Evolutionary conservation across 164 flowering plant species (phyloP), one percentile per base, ranked within the genome.

Genomic region (Buxus sempervirens): DNA sequence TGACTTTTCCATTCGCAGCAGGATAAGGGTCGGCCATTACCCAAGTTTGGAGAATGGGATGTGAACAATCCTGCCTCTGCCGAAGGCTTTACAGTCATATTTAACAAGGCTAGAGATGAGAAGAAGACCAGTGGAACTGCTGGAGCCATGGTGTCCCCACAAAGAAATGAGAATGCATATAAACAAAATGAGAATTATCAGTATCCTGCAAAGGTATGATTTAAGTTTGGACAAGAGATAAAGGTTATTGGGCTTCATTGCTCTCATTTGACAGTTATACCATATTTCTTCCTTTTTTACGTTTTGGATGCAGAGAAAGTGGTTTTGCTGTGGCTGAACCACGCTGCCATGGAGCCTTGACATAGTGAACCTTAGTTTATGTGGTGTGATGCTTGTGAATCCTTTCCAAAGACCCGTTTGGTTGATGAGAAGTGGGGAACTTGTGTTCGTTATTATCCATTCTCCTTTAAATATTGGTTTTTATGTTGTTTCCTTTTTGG

Each of bases 21-120:
- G 80, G 85, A 79, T 36, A 81, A 58, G 74, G 88, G 84, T 38
- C 69, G 77, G 48, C 84, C 90, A 19, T 76, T 89, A 74, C 94
- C 94, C 9, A 89, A 87, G 70, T 89, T 89, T 64, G 94, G 94
- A 0, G 91, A 89, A 61, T 87, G 94, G 94, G 94, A 89, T 76
- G 91, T 87, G 26, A 89, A 85, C 58, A 83, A 89, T 70, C 94
- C 91, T 15, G 90, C 89, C n/a, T 80, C 89, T 8, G 89, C 90
- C 3, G 90, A 82, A 68, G 89, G 91, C 28, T 87, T 84, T 59
- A 87, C 94, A 0, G 89, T 89, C 66, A 89, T 89, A 64, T 89
- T 89, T 64, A 83, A 80, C 82, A 85, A 84, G 80, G 94, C 91
- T 38, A 85, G 91, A 73, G 85, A 85, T 78, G 91, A 87, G 63